Percentiles rank a stretch among this genome's conserved stretches.
These are phyloP conservation scores for Zygnema circumcarinatum DNA, from an alignment of 139 green algal genomes.

Conservation along the genomic window DNA sequence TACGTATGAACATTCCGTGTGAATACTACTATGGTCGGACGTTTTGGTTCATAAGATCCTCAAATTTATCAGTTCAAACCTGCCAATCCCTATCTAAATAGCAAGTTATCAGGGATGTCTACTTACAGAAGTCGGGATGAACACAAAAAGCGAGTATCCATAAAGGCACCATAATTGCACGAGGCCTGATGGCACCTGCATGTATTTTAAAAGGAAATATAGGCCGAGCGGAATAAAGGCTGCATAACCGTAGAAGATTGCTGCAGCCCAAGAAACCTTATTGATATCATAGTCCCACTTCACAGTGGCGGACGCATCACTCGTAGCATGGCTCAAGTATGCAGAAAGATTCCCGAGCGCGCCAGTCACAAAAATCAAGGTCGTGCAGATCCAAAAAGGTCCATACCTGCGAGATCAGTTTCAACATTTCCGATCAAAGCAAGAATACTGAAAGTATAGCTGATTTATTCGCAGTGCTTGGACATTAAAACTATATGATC, in stretches of 20 bases:
- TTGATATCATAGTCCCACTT: constrained; percentile 65
- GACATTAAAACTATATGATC: too few relatives aligned
- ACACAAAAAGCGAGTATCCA: constrained; percentile 66
- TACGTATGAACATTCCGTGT: too few relatives aligned
- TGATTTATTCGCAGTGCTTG: too few relatives aligned
- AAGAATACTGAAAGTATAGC: too few relatives aligned
- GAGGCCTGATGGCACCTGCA: constrained; percentile 29
- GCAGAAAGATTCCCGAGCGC: constrained; percentile 55
- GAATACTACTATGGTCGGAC: too few relatives aligned
- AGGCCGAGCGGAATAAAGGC: constrained; percentile 58
- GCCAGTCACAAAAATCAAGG: constrained; percentile 64
- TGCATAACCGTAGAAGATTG: constrained; percentile 68
- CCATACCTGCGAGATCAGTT: constrained; percentile 58
- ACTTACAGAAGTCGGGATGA: constrained; percentile 61
- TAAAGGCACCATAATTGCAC: constrained; percentile 63
- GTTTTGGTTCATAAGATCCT: too few relatives aligned
- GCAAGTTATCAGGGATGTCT: neutral
- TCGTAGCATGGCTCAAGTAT: constrained; percentile 55
- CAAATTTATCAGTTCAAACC: too few relatives aligned
- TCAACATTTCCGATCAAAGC: neutral
- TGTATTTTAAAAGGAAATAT: constrained; percentile 60
- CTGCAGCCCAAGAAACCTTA: constrained; percentile 47
- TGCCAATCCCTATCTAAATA: too few relatives aligned
- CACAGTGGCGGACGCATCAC: neutral
- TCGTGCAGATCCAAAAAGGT: constrained; percentile 70